These are phyloP conservation scores for Solanum hybrid DNA, from an alignment of 305 asterid genomes.

Conservation along the genomic window DNA sequence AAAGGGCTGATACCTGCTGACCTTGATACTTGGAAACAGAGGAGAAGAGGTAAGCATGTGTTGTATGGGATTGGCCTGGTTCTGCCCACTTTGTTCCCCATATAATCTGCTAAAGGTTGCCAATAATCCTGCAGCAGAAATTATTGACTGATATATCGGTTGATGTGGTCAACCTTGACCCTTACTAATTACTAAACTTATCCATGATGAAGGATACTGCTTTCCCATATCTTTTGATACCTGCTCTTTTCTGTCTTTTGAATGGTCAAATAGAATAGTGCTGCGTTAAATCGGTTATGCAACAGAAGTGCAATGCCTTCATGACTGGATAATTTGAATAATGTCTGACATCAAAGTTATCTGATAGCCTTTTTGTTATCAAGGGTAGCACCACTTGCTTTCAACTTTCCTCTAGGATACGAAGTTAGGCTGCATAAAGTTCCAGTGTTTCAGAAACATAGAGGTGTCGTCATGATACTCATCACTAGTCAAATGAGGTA, in stretches of 20 bases:
- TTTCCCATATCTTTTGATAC: neutral
- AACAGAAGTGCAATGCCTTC: neutral
- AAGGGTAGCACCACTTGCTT: neutral
- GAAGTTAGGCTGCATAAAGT: neutral
- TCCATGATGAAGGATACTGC: neutral
- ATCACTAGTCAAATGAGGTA: neutral
- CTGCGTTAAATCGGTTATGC: neutral
- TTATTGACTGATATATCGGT: neutral
- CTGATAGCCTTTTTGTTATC: neutral
- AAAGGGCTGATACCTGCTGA: constrained; percentile 98
- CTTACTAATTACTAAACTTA: neutral
- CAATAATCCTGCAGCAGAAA: neutral
- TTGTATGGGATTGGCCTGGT: neutral
- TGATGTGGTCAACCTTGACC: neutral
- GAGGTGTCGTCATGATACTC: neutral
- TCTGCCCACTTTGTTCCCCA: neutral
- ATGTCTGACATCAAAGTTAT: neutral
- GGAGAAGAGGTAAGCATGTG: constrained; percentile 67
- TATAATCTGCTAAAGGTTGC: neutral
- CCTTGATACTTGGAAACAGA: constrained; percentile 89
- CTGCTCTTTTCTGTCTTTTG: neutral
- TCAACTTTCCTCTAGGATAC: neutral
- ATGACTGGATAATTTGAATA: neutral
- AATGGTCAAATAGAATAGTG: neutral
- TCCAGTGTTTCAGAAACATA: neutral